phyloP scores from a whole-genome alignment of 2,329 filamentous ascomycete genomes.

The Pezicula radicicola region DNA sequence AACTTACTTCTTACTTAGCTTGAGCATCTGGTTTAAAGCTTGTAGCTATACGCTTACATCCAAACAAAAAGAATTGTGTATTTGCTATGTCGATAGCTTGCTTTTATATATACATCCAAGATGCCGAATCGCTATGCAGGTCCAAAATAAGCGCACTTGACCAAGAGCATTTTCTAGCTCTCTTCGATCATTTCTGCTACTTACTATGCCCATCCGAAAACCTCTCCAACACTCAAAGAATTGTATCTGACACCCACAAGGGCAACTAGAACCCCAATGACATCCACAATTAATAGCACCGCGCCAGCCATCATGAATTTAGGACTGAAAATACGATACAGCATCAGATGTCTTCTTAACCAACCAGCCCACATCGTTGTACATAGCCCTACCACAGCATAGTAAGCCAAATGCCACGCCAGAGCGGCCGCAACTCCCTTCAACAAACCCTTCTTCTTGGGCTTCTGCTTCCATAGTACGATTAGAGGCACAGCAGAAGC shows the following conservation, averaged over 20 bases:
- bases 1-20: too few relatives aligned
- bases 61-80: too few relatives aligned
- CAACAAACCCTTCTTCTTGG: slow-evolving; percentile 50
- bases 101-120: too few relatives aligned
- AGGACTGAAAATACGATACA: slow-evolving; percentile 91
- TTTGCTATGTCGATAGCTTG: too few relatives aligned
- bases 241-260: slow-evolving; percentile 74
- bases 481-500: slow-evolving; percentile 76
- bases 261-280: slow-evolving; percentile 69
- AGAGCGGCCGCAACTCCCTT: slow-evolving; percentile 66
- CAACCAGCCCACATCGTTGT: slow-evolving; percentile 90
- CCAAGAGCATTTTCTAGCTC: too few relatives aligned
- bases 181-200: too few relatives aligned
- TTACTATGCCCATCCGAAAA: slow-evolving; percentile 67
- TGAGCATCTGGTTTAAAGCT: too few relatives aligned
- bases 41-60: too few relatives aligned
- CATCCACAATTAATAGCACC: slow-evolving; percentile 72
- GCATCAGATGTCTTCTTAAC: slow-evolving; percentile 88
- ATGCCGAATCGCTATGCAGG: too few relatives aligned
- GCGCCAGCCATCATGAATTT: slow-evolving; percentile 80
- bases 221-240: slow-evolving; percentile 74
- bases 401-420: slow-evolving; percentile 76
- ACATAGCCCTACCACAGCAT: slow-evolving; percentile 76
- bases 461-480: slow-evolving; percentile 84
- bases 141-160: too few relatives aligned